Evolutionary conservation across 2,329 filamentous ascomycete genomes (phyloP).

Genomic region (Esteya vermicola): DNA sequence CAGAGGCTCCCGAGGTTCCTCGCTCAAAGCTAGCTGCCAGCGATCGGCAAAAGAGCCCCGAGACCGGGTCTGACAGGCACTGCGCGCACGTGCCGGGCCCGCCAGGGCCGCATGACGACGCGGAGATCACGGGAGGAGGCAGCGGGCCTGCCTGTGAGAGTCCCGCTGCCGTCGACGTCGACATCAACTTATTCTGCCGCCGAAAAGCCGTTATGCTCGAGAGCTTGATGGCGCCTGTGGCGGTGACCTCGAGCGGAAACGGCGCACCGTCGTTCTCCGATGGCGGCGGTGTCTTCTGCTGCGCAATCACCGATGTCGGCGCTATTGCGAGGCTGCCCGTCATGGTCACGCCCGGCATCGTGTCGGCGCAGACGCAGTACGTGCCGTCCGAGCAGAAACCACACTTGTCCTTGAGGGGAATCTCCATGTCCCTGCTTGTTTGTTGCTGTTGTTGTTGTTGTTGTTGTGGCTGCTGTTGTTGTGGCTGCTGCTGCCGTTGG

Average conservation of each 20-base stretch:
- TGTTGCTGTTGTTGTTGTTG: not conserved
- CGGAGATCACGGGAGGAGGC: constrained; percentile 13
- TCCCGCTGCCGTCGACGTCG: no score
- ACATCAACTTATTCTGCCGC: constrained; percentile 13
- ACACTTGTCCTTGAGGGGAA: constrained; percentile 51
- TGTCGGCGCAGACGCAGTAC: constrained; percentile 67
- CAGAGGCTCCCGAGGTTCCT: not conserved
- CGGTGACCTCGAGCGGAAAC: constrained; percentile 42
- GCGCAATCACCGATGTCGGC: constrained; percentile 16
- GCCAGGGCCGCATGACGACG: constrained; percentile 41
- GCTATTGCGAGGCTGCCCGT: constrained; percentile 22
- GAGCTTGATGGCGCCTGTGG: constrained; percentile 46
- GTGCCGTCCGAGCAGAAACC: constrained; percentile 75
- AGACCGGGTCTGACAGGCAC: constrained; percentile 63
- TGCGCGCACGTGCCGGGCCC: constrained; percentile 69
- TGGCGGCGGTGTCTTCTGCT: constrained; percentile 43
- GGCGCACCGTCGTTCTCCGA: constrained; percentile 47
- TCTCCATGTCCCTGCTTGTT: constrained; percentile 12
- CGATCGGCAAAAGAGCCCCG: constrained; percentile 70
- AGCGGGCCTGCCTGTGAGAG: not conserved
- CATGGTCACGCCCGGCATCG: constrained; percentile 16
- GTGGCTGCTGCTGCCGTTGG: not conserved
- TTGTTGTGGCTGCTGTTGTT: constrained; percentile 11
- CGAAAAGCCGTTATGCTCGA: constrained; percentile 26
- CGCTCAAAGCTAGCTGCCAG: constrained; percentile 52